These are phyloP conservation scores for Zygoascus meyerae DNA, from an alignment of 1,139 yeast species.

Conservation along the genomic window DNA sequence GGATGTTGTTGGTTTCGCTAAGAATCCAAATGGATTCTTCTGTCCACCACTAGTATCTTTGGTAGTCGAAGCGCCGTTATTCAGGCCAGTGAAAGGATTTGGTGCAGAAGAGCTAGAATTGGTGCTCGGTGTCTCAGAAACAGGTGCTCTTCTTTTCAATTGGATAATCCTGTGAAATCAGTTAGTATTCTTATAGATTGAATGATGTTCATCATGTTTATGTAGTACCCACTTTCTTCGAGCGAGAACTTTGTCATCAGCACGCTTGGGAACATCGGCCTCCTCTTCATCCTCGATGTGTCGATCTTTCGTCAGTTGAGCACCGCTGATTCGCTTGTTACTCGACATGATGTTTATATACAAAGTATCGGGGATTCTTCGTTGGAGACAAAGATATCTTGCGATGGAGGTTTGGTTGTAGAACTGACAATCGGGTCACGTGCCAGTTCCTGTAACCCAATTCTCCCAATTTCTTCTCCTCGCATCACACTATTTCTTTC, in stretches of 20 bases:
- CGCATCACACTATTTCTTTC: no score
- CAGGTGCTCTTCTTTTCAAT: constrained; percentile 7
- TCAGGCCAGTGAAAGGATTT: constrained; percentile 20
- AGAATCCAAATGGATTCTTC: constrained; percentile 6
- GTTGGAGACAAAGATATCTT: no score
- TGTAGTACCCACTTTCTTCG: constrained; percentile 44
- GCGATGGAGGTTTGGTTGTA: no score
- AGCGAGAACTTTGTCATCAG: constrained; percentile 60
- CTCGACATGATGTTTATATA: constrained; percentile 11
- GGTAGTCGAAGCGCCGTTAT: constrained; percentile 1
- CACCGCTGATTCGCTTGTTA: constrained; percentile 19
- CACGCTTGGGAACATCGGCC: constrained; percentile 35
- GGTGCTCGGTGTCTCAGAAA: constrained; percentile 7
- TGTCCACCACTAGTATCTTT: background rate
- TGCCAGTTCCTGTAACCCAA: no score
- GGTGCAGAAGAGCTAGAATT: constrained; percentile 13
- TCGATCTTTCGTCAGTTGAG: constrained; percentile 36
- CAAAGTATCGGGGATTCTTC: no score
- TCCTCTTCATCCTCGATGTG: constrained; percentile 40
- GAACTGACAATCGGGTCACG: no score
- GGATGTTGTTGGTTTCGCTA: constrained; percentile 6
- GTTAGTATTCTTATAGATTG: background rate
- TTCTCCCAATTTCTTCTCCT: no score
- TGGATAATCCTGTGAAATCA: constrained; percentile 1
- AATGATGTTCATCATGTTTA: background rate